Conservation (phyloP, 306 rosid genomes). For the Erythrophleum fordii region DNA sequence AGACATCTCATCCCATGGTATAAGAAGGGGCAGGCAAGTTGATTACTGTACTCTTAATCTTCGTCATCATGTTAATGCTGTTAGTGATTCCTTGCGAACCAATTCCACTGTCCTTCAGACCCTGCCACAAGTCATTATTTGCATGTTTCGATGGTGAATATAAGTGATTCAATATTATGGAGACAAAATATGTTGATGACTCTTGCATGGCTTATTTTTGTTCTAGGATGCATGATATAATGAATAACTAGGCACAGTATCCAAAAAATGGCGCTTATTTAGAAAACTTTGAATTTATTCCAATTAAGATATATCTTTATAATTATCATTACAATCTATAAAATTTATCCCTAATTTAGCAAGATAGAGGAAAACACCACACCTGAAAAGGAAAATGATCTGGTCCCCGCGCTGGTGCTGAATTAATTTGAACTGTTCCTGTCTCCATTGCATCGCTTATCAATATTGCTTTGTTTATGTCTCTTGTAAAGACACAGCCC, state of each 20-base stretch:
- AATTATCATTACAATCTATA: slow-evolving; percentile 2
- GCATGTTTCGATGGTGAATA: slow-evolving; percentile 1
- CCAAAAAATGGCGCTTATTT: not conserved
- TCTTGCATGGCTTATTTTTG: slow-evolving; percentile 5
- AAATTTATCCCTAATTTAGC: not conserved
- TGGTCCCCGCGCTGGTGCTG: slow-evolving; percentile 90
- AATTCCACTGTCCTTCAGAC: slow-evolving; percentile 88
- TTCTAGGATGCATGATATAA: not conserved
- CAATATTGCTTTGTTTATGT: slow-evolving; percentile 85
- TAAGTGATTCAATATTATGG: not conserved
- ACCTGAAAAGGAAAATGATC: slow-evolving; percentile 96
- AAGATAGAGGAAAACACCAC: slow-evolving; percentile 27
- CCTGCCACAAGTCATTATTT: slow-evolving; percentile 59
- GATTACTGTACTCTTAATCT: slow-evolving; percentile 74
- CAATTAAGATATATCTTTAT: not conserved
- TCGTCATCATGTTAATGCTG: slow-evolving; percentile 88
- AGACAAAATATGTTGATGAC: not conserved
- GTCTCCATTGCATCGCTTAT: slow-evolving; percentile 89
- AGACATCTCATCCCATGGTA: slow-evolving; percentile 71
- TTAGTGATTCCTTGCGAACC: slow-evolving; percentile 91
- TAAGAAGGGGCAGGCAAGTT: slow-evolving; percentile 77
- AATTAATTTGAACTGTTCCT: slow-evolving; percentile 86
- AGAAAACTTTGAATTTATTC: not conserved
- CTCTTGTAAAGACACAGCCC: slow-evolving; percentile 88
- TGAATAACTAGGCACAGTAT: not conserved